Conservation (phyloP, 257 asterid genomes). For the Nicotiana tabacum region DNA sequence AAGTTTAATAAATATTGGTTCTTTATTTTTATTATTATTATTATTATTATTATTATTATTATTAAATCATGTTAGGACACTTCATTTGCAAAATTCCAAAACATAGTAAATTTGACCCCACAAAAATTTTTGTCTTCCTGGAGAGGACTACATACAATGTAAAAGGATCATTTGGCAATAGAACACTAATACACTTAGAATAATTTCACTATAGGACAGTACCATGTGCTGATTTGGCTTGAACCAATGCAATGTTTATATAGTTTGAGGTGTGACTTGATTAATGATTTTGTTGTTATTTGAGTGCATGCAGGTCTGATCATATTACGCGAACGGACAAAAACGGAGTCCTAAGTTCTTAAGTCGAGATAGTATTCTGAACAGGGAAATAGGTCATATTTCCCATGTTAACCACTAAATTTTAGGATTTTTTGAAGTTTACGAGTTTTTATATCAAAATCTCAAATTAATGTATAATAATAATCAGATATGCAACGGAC, state of each 20-base stretch:
- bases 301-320: background rate
- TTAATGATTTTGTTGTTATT: background rate
- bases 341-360: background rate
- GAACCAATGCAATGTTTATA: background rate
- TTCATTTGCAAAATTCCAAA: background rate
- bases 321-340: background rate
- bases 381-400: background rate
- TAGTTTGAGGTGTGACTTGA: background rate
- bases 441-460: no score
- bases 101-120: background rate
- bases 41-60: background rate
- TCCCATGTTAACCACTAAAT: background rate
- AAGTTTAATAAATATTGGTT: background rate
- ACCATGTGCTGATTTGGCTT: conserved; percentile 8
- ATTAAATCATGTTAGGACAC: background rate
- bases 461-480: no score
- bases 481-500: no score
- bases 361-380: background rate
- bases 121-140: background rate
- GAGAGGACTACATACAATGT: background rate
- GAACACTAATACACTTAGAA: background rate
- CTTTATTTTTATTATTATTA: background rate
- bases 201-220: background rate
- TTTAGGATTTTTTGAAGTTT: no score
- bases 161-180: background rate